Evolutionary conservation across 305 asterid genomes (phyloP), one percentile per base, ranked within the genome.

Genomic region (Fraxinus sp.): DNA sequence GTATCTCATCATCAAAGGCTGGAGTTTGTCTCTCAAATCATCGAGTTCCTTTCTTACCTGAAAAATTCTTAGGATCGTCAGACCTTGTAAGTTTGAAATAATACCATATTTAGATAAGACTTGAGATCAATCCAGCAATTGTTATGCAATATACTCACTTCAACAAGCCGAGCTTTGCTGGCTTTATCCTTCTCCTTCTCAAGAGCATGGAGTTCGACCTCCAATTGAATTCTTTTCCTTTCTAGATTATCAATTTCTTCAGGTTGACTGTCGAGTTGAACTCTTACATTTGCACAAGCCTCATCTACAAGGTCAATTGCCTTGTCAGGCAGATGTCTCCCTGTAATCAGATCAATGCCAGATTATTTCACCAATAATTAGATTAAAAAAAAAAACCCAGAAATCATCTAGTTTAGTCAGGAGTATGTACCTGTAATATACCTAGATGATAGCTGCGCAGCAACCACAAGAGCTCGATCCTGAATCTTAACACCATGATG

Each of bases 121-220:
- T 3, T 10, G 4, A 6, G 1, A 6, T 1, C 1, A 37, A 28
- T 37, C 5, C 1, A 2, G 18, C 11, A 10, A 57, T 9, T 16
- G n/a, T 9, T 1, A 30, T 0, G 3, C n/a, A 7, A 33, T 10
- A n/a, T 35, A 85, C 92, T 87, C 43, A 95, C 98, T 55, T 96
- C 98, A 55, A 94, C 87, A 9, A 96, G 92, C 33, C 99, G 87
- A 73, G 99, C 99, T 86, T 92, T 96, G 86, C 98, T 96, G 7
- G 97, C 97, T 87, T 96, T 93, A 36, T 96, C 99, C 64, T 94
- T 96, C 85, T 96, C 98, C 92, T 94, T 96, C 80, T 96, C 99
- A 0, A 94, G 95, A 10, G 99, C 98, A 79, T 96, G 99, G 7
- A 90, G 92, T 84, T 96, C 98, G 1, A 94, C 88, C 81, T 96